Base-by-base conservation (phyloP, 1,284 basidiomycete genomes). In the Leucoagaricus sp. region DNA sequence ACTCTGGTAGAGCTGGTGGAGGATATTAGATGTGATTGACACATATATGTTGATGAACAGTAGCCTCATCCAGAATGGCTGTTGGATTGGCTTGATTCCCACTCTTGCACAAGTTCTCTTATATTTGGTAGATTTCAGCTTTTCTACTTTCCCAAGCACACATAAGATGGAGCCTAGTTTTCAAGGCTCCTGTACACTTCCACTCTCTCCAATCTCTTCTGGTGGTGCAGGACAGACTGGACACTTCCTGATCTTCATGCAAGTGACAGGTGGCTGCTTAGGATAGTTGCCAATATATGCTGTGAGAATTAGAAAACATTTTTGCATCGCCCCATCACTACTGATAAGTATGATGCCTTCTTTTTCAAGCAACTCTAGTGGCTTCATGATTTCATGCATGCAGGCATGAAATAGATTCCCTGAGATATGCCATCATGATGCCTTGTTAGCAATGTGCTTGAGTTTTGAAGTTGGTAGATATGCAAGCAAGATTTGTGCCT, bases 401-500 rank as follows among this genome's bases (percentile, higher is more conserved):
- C 71, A 75, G 0, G 63, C 60, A 60, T 79, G 75, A 56, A 71
- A 79, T 0, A 77, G 59, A 46, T 77, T 77, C 1, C 68, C 66
- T 1, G 74, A 46, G 2, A 63, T 57, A 0, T 66, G 61, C 1
- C 66, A 60, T 2, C 66, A 65, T 0, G 65, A 59, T 7, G 72
- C 67, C 23, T 69, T 61, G 36, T 67, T 71, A 0, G 55, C 61
- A 46, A 77, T 69, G 56, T 72, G 66, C 1, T 70, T 61, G 0
- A 78, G 64, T 1, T 65, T 60, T 0, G 73, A 60, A 0, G 70
- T 72, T 0, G 75, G 75, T 0, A 79, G 67, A 58, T 79, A 79
- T 0, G 61, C 75, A 12, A 78, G 53, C 0, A 80, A 68, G 3
- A 80, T 63, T 17, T 74, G 68, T 0, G 64, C 74, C 3, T 62